Evolutionary conservation across 2,329 filamentous ascomycete genomes (phyloP).

Genomic region (Aspergillus transmontanensis): DNA sequence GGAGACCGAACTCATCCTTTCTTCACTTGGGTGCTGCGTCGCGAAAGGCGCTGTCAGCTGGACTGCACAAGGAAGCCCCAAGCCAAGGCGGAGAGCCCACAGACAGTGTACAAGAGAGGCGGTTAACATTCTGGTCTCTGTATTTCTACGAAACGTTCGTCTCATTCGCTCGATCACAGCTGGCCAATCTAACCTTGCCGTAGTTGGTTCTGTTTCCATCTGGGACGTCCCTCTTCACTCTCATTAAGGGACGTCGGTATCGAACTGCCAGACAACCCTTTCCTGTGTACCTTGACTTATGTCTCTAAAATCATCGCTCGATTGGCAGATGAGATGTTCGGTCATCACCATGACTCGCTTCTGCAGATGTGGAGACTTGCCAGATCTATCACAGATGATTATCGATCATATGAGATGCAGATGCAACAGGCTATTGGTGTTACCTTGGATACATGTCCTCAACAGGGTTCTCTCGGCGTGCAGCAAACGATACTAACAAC

Average conservation of each 20-base stretch:
- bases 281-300: conserved; percentile 39
- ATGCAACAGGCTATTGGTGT: conserved; percentile 34
- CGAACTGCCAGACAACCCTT: conserved; percentile 42
- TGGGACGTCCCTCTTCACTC: conserved; percentile 46
- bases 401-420: conserved; percentile 29
- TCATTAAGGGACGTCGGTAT: conserved; percentile 41
- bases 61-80: conserved; percentile 47
- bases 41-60: conserved; percentile 48
- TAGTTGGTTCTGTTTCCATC: conserved; percentile 49
- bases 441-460: conserved; percentile 39
- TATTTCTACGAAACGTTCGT: conserved; percentile 49
- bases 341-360: conserved; percentile 43
- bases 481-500: conserved; percentile 45
- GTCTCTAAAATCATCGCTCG: conserved; percentile 45
- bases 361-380: conserved; percentile 42
- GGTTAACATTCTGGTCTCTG: conserved; percentile 44
- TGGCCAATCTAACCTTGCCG: not conserved
- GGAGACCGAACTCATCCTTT: conserved; percentile 48
- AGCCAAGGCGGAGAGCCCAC: conserved; percentile 31
- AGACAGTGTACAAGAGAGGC: conserved; percentile 41
- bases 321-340: conserved; percentile 46
- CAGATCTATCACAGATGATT: conserved; percentile 34
- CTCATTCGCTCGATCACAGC: not conserved
- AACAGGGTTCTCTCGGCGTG: conserved; percentile 43
- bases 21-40: conserved; percentile 44